Evolutionary conservation across 2,329 filamentous ascomycete genomes (phyloP).

Genomic region (Raffaelea deltoideospora): DNA sequence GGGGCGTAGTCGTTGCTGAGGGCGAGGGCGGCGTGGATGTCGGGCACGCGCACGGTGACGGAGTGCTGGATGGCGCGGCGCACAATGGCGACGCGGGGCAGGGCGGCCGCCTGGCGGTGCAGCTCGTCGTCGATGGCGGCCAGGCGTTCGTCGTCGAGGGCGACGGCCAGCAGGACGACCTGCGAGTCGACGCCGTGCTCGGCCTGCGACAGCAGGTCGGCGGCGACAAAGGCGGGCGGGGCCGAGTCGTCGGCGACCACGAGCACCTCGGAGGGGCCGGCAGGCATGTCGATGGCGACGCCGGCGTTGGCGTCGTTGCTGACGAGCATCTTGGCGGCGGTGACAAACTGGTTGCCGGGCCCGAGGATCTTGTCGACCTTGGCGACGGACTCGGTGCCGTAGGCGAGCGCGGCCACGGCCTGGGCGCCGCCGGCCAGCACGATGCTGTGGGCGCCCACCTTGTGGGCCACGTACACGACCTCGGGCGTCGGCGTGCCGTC

Average conservation of each 20-base stretch:
- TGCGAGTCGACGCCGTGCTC: slow-evolving; percentile 96
- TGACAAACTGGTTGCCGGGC: slow-evolving; percentile 96
- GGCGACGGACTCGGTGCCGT: slow-evolving; percentile 82
- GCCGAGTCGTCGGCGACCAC: slow-evolving; percentile 80
- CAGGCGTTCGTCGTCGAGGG: slow-evolving; percentile 57
- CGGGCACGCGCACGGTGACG: slow-evolving; percentile 57
- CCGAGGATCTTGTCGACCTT: slow-evolving; percentile 99
- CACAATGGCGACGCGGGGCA: slow-evolving; percentile 88
- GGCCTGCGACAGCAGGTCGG: slow-evolving; percentile 81
- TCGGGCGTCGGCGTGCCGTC: slow-evolving; percentile 90
- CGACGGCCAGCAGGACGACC: slow-evolving; percentile 79
- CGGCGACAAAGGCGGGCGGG: slow-evolving; percentile 89
- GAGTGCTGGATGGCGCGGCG: slow-evolving; percentile 82
- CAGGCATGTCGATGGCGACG: slow-evolving; percentile 96
- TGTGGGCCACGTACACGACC: slow-evolving; percentile 95
- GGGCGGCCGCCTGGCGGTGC: slow-evolving; percentile 68
- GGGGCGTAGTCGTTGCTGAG: slow-evolving; percentile 92
- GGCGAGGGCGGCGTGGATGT: slow-evolving; percentile 56
- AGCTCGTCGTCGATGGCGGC: slow-evolving; percentile 82
- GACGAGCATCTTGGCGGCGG: slow-evolving; percentile 95
- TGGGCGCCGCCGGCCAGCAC: slow-evolving; percentile 92
- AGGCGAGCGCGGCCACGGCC: slow-evolving; percentile 90
- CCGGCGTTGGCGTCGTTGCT: slow-evolving; percentile 93
- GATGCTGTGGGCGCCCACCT: slow-evolving; percentile 89
- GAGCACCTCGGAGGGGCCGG: slow-evolving; percentile 91